Conservation (phyloP, 1,284 basidiomycete species). For the Sanghuangporus baumii region DNA sequence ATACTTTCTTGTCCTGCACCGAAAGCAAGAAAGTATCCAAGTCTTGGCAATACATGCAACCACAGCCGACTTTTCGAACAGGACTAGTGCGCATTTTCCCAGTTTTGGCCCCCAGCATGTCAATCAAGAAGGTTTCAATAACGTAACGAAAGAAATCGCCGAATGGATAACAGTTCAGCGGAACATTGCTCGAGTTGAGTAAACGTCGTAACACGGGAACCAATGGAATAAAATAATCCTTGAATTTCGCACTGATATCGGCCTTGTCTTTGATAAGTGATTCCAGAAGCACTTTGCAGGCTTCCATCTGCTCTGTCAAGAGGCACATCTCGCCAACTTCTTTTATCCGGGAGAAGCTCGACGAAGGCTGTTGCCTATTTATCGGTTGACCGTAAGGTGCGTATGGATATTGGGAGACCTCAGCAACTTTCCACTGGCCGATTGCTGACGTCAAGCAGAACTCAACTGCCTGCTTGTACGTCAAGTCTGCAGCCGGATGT, state of each 20-base stretch:
- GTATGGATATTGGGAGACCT: background rate
- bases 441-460: background rate
- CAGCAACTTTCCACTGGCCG: background rate
- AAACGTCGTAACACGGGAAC: background rate
- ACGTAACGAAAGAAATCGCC: constrained; percentile 2
- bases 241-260: background rate
- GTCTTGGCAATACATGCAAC: constrained; percentile 1
- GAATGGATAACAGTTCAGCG: background rate
- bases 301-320: background rate
- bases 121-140: background rate
- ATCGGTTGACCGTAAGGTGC: background rate
- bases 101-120: background rate
- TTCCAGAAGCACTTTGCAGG: background rate
- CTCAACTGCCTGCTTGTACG: background rate
- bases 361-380: background rate
- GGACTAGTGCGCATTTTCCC: background rate
- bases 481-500: background rate
- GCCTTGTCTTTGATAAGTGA: background rate
- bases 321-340: background rate
- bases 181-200: background rate
- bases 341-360: background rate
- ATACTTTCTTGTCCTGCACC: background rate
- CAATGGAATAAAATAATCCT: constrained; percentile 1
- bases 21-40: constrained; percentile 2
- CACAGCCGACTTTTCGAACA: constrained; percentile 5